Evolutionary conservation across 176 grass and related monocot genomes (phyloP), one percentile per base, ranked within the genome.

Genomic region (Saccharum spontaneum): DNA sequence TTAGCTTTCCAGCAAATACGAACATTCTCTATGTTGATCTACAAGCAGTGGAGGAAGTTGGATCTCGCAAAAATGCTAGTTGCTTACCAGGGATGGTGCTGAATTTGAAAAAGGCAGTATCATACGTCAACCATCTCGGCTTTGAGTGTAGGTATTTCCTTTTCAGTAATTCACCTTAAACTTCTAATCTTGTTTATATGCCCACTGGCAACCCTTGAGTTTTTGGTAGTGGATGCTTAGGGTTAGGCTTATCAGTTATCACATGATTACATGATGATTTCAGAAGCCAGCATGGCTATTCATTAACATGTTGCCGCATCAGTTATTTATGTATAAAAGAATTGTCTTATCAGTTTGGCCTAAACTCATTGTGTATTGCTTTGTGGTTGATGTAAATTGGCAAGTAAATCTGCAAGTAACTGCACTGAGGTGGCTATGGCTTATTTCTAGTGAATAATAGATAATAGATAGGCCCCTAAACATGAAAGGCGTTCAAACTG

Each of bases 11-110:
- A n/a, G 96, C 96, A 94, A 98, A 98, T 87, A 98, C 96, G 76
- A 98, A 98, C 70, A 98, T 98, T 74, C 91, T 98, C 67, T 98
- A 95, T 86, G 91, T 98, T 86, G 93, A 98, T 85, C 89, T 98
- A 20, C 80, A 84, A 89, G 91, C 91, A 73, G 89, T 83, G 17
- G 89, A 98, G 78, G 86, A 88, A 89, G 88, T 98, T 87, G 96
- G 96, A 80, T 98, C 89, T 8, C 82, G 91, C 33, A 89, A 69
- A 90, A 90, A 93, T 86, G 69, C 83, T 87, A 93, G 82, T 64
- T 89, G 91, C 74, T 92, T 98, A 82, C 93, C 96, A 55, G 96
- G 96, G 76, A 95, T 98, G 83, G 96, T 98, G 28, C 67, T 98
- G 79, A 98, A 98, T 92, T 86, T 95, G 74, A 95, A 98, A 73